Conservation (phyloP, 2,329 filamentous ascomycete species). For the Lasiodiplodia sp. region DNA sequence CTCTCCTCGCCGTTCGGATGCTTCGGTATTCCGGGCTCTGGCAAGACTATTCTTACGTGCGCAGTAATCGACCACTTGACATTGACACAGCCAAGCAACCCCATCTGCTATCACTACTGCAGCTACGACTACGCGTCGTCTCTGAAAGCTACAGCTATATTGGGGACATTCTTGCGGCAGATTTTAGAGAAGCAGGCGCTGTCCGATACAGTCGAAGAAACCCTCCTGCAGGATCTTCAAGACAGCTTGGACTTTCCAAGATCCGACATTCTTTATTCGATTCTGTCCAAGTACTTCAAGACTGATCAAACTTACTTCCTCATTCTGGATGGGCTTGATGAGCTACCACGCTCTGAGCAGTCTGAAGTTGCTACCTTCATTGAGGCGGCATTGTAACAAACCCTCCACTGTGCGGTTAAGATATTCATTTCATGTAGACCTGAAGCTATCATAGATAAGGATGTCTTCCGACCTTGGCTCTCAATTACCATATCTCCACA, state of each 20-base stretch:
- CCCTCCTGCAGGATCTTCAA: background rate
- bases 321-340: constrained; percentile 35
- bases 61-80: constrained; percentile 30
- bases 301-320: constrained; percentile 27
- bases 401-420: constrained; percentile 10
- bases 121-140: constrained; percentile 33
- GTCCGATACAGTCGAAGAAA: constrained; percentile 30
- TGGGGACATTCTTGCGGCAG: constrained; percentile 34
- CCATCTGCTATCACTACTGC: constrained; percentile 35
- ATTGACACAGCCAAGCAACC: background rate
- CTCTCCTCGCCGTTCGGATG: constrained; percentile 33
- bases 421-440: constrained; percentile 34
- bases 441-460: constrained; percentile 30
- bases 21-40: constrained; percentile 38
- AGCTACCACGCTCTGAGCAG: constrained; percentile 28
- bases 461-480: constrained; percentile 9
- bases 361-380: constrained; percentile 18
- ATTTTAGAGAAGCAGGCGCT: constrained; percentile 25
- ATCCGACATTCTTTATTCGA: background rate
- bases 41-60: constrained; percentile 36
- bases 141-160: constrained; percentile 29
- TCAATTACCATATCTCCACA: constrained; percentile 27
- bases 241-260: background rate
- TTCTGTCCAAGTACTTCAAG: constrained; percentile 8
- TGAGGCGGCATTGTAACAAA: background rate